Evolutionary conservation across 2,329 filamentous ascomycete genomes (phyloP).

Genomic region (Thelonectria rubi): DNA sequence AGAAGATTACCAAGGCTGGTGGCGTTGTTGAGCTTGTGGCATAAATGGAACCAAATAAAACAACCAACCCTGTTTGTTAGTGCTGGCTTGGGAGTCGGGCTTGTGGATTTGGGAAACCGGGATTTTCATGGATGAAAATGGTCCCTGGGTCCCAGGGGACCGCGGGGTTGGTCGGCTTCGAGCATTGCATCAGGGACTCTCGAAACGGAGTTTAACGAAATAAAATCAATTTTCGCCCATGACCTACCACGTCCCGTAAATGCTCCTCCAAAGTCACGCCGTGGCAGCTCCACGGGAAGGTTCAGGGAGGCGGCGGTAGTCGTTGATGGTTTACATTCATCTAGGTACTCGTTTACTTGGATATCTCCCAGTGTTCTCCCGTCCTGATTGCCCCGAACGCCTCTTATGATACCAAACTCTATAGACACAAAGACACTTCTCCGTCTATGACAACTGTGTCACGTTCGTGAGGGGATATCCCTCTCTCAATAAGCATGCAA

Average conservation of each 20-base stretch:
- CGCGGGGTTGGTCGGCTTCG: slow-evolving; percentile 50
- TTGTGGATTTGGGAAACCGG: slow-evolving; percentile 46
- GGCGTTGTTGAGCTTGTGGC: slow-evolving; percentile 96
- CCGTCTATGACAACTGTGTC: slow-evolving; percentile 1
- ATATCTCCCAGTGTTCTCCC: slow-evolving; percentile 31
- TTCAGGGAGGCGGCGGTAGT: slow-evolving; percentile 4
- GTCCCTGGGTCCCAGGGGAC: slow-evolving; percentile 40
- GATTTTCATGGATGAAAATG: slow-evolving; percentile 41
- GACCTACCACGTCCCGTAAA: slow-evolving; percentile 26
- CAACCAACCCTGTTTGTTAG: slow-evolving; percentile 7
- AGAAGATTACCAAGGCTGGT: slow-evolving; percentile 98
- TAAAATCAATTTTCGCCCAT: slow-evolving; percentile 51
- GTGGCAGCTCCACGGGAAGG: neutral
- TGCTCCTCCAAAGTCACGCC: neutral
- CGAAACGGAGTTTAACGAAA: slow-evolving; percentile 52
- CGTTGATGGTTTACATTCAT: slow-evolving; percentile 27
- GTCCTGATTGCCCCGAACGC: slow-evolving; percentile 19
- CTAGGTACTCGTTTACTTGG: slow-evolving; percentile 29
- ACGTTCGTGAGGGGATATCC: neutral
- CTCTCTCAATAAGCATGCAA: slow-evolving; percentile 45
- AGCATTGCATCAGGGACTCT: slow-evolving; percentile 55
- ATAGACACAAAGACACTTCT: slow-evolving; percentile 20
- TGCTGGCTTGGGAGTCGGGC: slow-evolving; percentile 43
- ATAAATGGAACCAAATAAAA: slow-evolving; percentile 71
- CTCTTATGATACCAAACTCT: slow-evolving; percentile 18